Conservation (phyloP, 192 early-diverging fungal genomes). For the Dissophora globulifera region DNA sequence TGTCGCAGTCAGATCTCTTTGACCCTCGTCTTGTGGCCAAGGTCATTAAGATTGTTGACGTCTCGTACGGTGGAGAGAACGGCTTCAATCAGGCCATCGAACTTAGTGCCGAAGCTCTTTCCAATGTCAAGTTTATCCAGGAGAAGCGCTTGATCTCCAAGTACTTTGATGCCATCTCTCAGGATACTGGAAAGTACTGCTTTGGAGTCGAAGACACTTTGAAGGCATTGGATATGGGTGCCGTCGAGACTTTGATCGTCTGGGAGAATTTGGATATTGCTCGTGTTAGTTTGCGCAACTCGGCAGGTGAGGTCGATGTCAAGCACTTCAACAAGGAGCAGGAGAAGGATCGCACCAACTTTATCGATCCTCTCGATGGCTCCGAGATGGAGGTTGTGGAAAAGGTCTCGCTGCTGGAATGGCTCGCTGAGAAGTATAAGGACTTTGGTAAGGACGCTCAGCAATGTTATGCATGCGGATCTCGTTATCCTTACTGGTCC, state of each 20-base stretch:
- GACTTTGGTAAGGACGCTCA: conserved; percentile 73
- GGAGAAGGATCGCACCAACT: conserved; percentile 81
- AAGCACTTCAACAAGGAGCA: conserved; percentile 87
- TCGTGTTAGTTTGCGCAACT: conserved; percentile 83
- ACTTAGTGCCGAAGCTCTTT: conserved; percentile 87
- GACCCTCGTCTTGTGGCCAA: conserved; percentile 91
- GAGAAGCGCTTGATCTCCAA: conserved; percentile 96
- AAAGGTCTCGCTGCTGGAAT: conserved; percentile 89
- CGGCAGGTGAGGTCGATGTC: conserved; percentile 66
- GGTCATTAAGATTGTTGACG: conserved; percentile 95
- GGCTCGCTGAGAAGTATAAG: conserved; percentile 98
- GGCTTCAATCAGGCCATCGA: conserved; percentile 98
- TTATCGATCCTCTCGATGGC: conserved; percentile 71
- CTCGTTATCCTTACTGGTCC: background rate
- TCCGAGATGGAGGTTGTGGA: conserved; percentile 87
- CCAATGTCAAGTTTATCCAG: conserved; percentile 99
- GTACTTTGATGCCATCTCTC: conserved; percentile 98
- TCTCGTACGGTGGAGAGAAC: conserved; percentile 99
- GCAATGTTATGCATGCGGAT: background rate
- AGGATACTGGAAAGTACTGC: conserved; percentile 95
- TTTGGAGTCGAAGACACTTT: conserved; percentile 97
- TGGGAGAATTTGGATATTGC: conserved; percentile 93
- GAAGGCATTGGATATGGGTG: conserved; percentile 95
- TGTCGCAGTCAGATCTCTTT: conserved; percentile 95
- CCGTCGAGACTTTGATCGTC: conserved; percentile 98